Base-by-base conservation (phyloP, 305 asterid species). In the Andrographis paniculata region DNA sequence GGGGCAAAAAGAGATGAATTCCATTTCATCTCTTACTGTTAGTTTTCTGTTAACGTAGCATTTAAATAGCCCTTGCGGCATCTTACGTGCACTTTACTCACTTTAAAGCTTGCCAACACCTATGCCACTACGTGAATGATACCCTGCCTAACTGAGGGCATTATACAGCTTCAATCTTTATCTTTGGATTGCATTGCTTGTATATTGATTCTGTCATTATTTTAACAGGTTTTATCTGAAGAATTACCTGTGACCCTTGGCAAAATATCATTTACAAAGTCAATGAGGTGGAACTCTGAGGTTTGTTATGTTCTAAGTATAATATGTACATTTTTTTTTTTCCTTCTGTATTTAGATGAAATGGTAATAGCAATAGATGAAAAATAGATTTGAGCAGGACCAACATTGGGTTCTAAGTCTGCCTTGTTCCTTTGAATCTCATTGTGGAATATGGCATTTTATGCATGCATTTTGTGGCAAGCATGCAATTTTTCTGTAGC, bases 231-330 rank as follows among this genome's bases (percentile, higher is more conserved):
- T 57, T 63, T 91, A 61, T 73, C 89, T n/a, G 92, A 86, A 58
- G 98, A 76, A 55, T 71, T 91, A 62, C 98, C 95, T 43, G 65
- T 61, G 23, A 46, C 64, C 61, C 78, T 91, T 22, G 73, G 87
- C 23, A 86, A 77, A 69, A 64, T 91, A 63, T 74, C 88, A 63
- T 82, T 86, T 62, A 78, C 93, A 0, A 91, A 91, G 82, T 71
- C 96, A 13, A 86, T 91, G 98, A 71, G 96, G 52, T 91, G 98
- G 98, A 91, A 76, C 70, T 91, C 96, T 40, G 95, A 91, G 92
- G 98, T 91, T 24, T 24, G 4, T 8, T 1, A 31, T 6, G 6
- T 31, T 14, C 37, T 31, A 14, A 31, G 37, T 31, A n/a, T n/a
- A n/a, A n/a, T n/a, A n/a, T 31, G 1, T 31, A 5, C 37, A 5